phyloP scores from a whole-genome alignment of 2,329 filamentous ascomycete genomes.

The Alternaria sp. region DNA sequence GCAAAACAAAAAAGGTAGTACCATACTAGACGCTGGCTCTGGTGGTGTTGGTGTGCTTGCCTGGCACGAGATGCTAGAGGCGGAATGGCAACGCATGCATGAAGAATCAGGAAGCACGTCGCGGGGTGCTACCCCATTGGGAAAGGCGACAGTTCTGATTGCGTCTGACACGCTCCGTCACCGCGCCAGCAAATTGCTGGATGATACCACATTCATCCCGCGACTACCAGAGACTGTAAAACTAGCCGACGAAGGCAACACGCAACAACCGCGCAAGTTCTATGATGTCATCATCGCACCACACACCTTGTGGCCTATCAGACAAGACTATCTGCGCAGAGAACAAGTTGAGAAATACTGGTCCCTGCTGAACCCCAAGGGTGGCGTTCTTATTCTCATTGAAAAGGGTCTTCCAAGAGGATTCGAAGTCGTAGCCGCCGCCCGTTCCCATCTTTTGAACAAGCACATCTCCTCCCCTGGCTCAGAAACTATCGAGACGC shows the following conservation, averaged over 20 bases:
- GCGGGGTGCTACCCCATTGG: conserved; percentile 60
- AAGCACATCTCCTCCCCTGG: conserved; percentile 74
- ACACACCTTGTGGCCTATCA: conserved; percentile 78
- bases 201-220: conserved; percentile 91
- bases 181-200: conserved; percentile 77
- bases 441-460: conserved; percentile 78
- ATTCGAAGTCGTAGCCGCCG: conserved; percentile 89
- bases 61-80: conserved; percentile 78
- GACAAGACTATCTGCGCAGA: conserved; percentile 79
- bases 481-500: conserved; percentile 53
- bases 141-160: conserved; percentile 81
- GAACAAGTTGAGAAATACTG: conserved; percentile 87
- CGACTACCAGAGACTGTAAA: conserved; percentile 87
- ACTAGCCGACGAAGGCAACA: conserved; percentile 59
- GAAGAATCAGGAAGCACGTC: conserved; percentile 42
- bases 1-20: conserved; percentile 66
- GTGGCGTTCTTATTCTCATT: conserved; percentile 84
- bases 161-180: conserved; percentile 78
- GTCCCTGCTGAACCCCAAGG: conserved; percentile 82
- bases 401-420: conserved; percentile 92
- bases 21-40: conserved; percentile 76
- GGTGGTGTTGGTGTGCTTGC: conserved; percentile 77
- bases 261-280: conserved; percentile 67
- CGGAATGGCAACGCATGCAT: conserved; percentile 79
- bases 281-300: conserved; percentile 92